Evolutionary conservation across 2,329 filamentous ascomycete genomes (phyloP).

Genomic region (Aureobasidium uvarum): DNA sequence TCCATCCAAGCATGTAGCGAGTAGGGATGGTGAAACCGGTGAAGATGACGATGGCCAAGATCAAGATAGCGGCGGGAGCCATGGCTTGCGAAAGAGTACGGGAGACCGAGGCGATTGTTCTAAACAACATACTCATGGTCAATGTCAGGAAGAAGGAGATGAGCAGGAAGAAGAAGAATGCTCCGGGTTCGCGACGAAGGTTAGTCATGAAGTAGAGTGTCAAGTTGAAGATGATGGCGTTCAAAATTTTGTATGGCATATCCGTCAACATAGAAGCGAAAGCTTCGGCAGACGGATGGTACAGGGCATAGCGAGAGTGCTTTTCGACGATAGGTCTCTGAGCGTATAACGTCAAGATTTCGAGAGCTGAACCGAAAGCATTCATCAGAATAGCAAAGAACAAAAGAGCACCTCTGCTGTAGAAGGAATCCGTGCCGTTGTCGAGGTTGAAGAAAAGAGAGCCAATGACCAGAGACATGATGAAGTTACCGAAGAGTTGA

Average conservation of each 20-base stretch:
- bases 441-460: slow-evolving; percentile 78
- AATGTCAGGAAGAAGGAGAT: slow-evolving; percentile 71
- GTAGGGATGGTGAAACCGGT: slow-evolving; percentile 63
- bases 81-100: slow-evolving; percentile 61
- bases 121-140: slow-evolving; percentile 83
- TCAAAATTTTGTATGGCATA: slow-evolving; percentile 76
- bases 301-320: slow-evolving; percentile 79
- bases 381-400: slow-evolving; percentile 90
- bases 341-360: slow-evolving; percentile 82
- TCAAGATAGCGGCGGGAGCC: slow-evolving; percentile 57
- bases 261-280: slow-evolving; percentile 82
- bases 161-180: slow-evolving; percentile 84
- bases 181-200: slow-evolving; percentile 67
- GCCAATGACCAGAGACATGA: slow-evolving; percentile 74
- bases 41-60: slow-evolving; percentile 63
- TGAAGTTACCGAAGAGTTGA: slow-evolving; percentile 67
- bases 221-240: slow-evolving; percentile 73
- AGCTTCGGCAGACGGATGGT: slow-evolving; percentile 88
- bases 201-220: slow-evolving; percentile 86
- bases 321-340: slow-evolving; percentile 93
- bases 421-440: slow-evolving; percentile 68
- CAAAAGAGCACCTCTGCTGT: slow-evolving; percentile 71
- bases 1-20: slow-evolving; percentile 72
- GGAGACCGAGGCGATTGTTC: slow-evolving; percentile 73
- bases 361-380: slow-evolving; percentile 75